Base-by-base conservation (phyloP, 495 filamentous ascomycete species). In the Aspergillus coremiiformis region DNA sequence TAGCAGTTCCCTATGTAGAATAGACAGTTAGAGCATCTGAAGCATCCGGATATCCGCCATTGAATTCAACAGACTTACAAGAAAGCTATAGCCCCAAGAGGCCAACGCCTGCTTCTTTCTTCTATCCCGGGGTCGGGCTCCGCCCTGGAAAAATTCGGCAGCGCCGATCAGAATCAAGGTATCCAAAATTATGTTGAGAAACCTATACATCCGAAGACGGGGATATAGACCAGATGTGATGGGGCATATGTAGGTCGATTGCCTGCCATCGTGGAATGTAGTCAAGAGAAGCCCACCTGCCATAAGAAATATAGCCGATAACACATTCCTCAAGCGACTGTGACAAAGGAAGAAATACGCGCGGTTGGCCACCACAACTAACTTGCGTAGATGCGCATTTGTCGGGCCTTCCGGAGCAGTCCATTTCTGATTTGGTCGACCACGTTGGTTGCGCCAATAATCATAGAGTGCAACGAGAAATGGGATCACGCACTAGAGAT, bases 191-290 rank as follows among this genome's bases (percentile, higher is more conserved):
- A 64, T 7, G n/a, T 58, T 64, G 21, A 65, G 20, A 5, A 67
- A 20, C 49, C 58, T 65, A 19, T 70, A 41, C 2, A 53, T 44
- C 9, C 55, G 68, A 14, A 73, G 44, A 10, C 52, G 54, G 12
- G 55, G 45, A 35, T 58, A 55, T 17, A 58, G 61, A 12, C 61
- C 49, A 14, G 63, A 62, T 11, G 62, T 53, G 7, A 67, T 59
- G 17, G 74, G 67, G 54, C 76, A 79, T 23, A 79, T 73, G 49
- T 73, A 76, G 1, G 70, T 77, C 12, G 76, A 78, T 15, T 61
- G 63, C 17, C 56, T 60, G 21, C 66, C 68, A 21, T 51, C 49
- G 0, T 56, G 47, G 5, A 70, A 62, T 0, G 59, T 62, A 9
- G 61, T 52, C 27, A 61, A 56, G 26, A 67, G 35, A 23, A 59